Evolutionary conservation across 352 stramenopile species (phyloP).

Genomic region (Phytophthora pisi): DNA sequence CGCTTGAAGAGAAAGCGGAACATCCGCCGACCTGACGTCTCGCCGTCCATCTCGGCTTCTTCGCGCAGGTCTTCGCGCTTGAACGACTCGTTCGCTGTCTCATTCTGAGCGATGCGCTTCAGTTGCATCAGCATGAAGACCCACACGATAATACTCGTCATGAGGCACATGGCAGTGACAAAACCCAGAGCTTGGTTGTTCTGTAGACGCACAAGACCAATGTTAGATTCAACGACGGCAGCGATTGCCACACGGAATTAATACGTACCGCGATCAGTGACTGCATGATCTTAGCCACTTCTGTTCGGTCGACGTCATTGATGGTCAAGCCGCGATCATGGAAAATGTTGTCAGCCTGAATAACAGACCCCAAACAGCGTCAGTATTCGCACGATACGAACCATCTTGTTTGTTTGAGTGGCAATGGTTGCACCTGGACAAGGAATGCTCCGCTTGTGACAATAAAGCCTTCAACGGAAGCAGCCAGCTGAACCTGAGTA

Average conservation of each 20-base stretch:
- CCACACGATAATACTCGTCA: slow-evolving; percentile 67
- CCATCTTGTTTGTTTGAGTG: neutral
- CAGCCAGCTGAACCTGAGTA: slow-evolving; percentile 46
- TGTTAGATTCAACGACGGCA: slow-evolving; percentile 1
- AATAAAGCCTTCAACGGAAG: slow-evolving; percentile 59
- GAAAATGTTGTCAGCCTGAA: slow-evolving; percentile 48
- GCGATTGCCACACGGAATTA: neutral
- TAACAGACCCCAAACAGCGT: neutral
- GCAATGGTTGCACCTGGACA: slow-evolving; percentile 36
- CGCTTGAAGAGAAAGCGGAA: slow-evolving; percentile 56
- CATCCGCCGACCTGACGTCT: slow-evolving; percentile 47
- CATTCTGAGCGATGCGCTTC: slow-evolving; percentile 71
- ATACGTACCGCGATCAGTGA: slow-evolving; percentile 55
- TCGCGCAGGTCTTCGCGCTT: slow-evolving; percentile 80
- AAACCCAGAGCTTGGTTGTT: slow-evolving; percentile 73
- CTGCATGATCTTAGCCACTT: slow-evolving; percentile 50
- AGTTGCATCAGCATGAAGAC: slow-evolving; percentile 80
- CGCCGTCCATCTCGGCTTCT: slow-evolving; percentile 54
- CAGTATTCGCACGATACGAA: neutral
- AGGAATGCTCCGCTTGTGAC: slow-evolving; percentile 65
- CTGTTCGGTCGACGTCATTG: slow-evolving; percentile 25
- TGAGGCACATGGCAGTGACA: slow-evolving; percentile 64
- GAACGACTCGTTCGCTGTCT: slow-evolving; percentile 83
- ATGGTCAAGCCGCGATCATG: slow-evolving; percentile 23
- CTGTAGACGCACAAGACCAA: slow-evolving; percentile 27